These are phyloP conservation scores for Nemania sp. DNA, from an alignment of 2,329 filamentous ascomycete species.

Conservation along the genomic window DNA sequence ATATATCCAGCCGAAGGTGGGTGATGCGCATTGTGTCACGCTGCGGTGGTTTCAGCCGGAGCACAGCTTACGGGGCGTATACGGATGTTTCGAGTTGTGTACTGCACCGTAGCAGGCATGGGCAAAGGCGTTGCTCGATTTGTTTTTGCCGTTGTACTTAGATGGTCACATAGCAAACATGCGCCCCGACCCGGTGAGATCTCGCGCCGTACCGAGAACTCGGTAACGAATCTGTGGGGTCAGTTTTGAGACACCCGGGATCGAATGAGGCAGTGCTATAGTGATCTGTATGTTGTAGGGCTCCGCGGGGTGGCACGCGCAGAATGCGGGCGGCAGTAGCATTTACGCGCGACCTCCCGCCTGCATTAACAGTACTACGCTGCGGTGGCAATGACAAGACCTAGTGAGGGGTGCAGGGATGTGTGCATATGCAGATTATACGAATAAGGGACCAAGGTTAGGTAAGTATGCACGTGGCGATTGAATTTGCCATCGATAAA, in stretches of 20 bases:
- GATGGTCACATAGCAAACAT: neutral
- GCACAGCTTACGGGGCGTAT: no score
- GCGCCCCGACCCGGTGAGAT: neutral
- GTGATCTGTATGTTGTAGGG: no score
- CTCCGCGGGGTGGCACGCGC: slow-evolving; percentile 1
- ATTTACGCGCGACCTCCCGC: neutral
- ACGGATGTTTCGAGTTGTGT: no score
- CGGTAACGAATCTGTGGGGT: slow-evolving; percentile 12
- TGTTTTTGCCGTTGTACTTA: no score
- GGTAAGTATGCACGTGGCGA: slow-evolving; percentile 4
- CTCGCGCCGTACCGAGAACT: neutral
- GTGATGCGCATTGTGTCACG: no score
- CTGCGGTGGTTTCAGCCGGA: no score
- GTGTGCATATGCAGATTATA: slow-evolving; percentile 16
- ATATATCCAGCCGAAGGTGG: no score
- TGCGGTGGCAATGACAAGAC: slow-evolving; percentile 5
- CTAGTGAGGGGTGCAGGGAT: slow-evolving; percentile 4
- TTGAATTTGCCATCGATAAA: no score
- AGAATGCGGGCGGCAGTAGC: neutral
- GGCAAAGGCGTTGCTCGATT: no score
- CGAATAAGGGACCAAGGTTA: neutral
- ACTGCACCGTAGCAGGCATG: no score
- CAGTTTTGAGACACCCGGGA: neutral
- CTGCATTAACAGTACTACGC: neutral
- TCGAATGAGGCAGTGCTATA: neutral